Percentiles rank a stretch among this genome's conserved stretches.
These are phyloP conservation scores for Beauveria scarabaeidicola DNA, from an alignment of 2,329 filamentous ascomycete genomes.

Conservation along the genomic window DNA sequence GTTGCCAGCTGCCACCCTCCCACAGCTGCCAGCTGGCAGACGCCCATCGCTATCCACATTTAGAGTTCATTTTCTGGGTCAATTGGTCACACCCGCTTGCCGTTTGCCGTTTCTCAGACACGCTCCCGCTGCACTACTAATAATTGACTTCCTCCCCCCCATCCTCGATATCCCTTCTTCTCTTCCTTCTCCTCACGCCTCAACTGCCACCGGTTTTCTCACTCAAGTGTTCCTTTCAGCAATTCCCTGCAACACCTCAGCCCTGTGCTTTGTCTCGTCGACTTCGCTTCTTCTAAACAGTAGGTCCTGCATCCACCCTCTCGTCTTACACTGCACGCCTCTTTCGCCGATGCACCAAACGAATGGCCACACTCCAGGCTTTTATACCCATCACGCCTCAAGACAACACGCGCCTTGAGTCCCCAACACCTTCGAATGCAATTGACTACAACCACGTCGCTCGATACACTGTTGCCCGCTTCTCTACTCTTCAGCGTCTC, in stretches of 20 bases:
- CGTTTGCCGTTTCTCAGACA: conserved; percentile 10
- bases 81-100: conserved; percentile 1
- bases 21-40: not conserved
- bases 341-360: not conserved
- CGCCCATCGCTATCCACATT: not conserved
- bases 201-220: conserved; percentile 4
- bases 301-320: not conserved
- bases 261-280: conserved; percentile 10
- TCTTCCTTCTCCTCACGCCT: conserved; percentile 5
- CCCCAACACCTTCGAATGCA: not conserved
- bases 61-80: conserved; percentile 1
- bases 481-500: not conserved
- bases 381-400: not conserved
- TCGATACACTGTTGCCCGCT: not conserved
- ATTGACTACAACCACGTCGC: not conserved
- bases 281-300: not conserved
- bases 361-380: not conserved
- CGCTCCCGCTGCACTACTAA: conserved; percentile 6
- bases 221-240: conserved; percentile 1
- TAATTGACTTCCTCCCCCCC: conserved; percentile 5
- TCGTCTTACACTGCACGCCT: not conserved
- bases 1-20: not conserved
- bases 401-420: not conserved
- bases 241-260: conserved; percentile 1
- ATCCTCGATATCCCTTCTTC: not conserved